A percentile compares a stretch with the other conserved stretches of the same genome.
These are phyloP conservation scores for Selaginella moellendorffii DNA, from an alignment of 75 land plant species.

Conservation along the genomic window DNA sequence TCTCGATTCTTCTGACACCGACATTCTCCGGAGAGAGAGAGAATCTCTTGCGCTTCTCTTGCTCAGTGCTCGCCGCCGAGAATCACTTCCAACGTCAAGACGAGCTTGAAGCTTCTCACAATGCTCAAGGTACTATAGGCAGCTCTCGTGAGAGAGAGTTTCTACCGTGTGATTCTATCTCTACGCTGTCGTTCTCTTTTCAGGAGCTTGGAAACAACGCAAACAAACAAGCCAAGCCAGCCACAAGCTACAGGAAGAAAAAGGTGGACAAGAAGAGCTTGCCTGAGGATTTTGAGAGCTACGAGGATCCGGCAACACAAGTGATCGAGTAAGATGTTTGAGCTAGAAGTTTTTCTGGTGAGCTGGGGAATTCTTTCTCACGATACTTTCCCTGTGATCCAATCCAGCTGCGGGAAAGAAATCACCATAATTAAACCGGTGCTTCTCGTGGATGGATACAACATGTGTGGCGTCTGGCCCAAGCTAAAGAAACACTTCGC, in stretches of 20 bases:
- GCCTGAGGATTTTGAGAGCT: constrained; percentile 41
- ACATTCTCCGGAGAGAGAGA: too few species aligned
- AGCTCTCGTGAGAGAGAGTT: constrained; percentile 1
- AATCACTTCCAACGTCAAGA: constrained; percentile 84
- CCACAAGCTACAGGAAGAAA: constrained; percentile 73
- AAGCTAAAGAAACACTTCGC: constrained; percentile 90
- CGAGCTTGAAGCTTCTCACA: constrained; percentile 59
- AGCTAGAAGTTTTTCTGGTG: too few species aligned
- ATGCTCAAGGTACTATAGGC: constrained; percentile 41
- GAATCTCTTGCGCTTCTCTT: too few species aligned
- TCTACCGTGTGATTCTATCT: neutral
- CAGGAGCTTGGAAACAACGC: constrained; percentile 42
- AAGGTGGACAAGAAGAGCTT: constrained; percentile 48
- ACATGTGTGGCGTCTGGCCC: constrained; percentile 90
- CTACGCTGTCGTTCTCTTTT: constrained; percentile 13
- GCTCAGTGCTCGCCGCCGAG: constrained; percentile 49
- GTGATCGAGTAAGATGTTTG: constrained; percentile 43
- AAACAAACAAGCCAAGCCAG: constrained; percentile 40
- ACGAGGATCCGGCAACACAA: constrained; percentile 41
- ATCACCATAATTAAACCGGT: constrained; percentile 57
- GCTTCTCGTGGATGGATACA: constrained; percentile 95
- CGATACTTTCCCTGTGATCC: too few species aligned
- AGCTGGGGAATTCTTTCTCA: too few species aligned
- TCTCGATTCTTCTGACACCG: neutral
- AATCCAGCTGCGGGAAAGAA: too few species aligned